Evolutionary conservation across 2,329 filamentous ascomycete species (phyloP).

Genomic region (Colletotrichum shisoi): DNA sequence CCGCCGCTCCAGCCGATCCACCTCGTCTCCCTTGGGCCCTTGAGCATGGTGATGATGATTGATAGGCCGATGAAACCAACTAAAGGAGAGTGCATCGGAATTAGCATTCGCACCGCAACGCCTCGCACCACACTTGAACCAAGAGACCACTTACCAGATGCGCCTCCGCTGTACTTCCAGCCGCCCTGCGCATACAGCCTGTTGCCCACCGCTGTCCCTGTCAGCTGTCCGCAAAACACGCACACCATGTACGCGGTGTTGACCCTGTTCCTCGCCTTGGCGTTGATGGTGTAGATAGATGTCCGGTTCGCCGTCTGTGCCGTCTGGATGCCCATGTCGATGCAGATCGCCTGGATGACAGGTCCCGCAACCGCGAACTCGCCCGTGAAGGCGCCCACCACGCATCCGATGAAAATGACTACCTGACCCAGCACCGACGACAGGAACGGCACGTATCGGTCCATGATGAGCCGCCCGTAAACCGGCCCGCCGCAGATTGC

Average conservation of each 20-base stretch:
- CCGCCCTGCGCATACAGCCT: slow-evolving; percentile 60
- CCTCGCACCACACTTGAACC: too few species aligned
- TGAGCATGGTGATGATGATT: slow-evolving; percentile 34
- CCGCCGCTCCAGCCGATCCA: slow-evolving; percentile 40
- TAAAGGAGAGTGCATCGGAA: neutral
- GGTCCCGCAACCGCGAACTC: slow-evolving; percentile 73
- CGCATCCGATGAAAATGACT: slow-evolving; percentile 67
- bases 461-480: slow-evolving; percentile 74
- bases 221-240: slow-evolving; percentile 77
- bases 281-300: slow-evolving; percentile 74
- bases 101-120: neutral
- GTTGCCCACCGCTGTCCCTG: slow-evolving; percentile 69
- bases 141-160: slow-evolving; percentile 47
- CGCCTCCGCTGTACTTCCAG: slow-evolving; percentile 58
- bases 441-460: slow-evolving; percentile 72
- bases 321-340: slow-evolving; percentile 76
- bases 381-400: slow-evolving; percentile 74
- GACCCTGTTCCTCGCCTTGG: slow-evolving; percentile 75
- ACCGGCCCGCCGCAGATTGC: slow-evolving; percentile 73
- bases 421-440: slow-evolving; percentile 69
- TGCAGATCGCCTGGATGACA: slow-evolving; percentile 72
- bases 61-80: slow-evolving; percentile 39
- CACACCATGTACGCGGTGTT: slow-evolving; percentile 85
- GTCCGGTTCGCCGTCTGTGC: slow-evolving; percentile 76
- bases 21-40: slow-evolving; percentile 33